These are phyloP conservation scores for Colletotrichum abscissum DNA, from an alignment of 2,329 filamentous ascomycete species.

Conservation along the genomic window DNA sequence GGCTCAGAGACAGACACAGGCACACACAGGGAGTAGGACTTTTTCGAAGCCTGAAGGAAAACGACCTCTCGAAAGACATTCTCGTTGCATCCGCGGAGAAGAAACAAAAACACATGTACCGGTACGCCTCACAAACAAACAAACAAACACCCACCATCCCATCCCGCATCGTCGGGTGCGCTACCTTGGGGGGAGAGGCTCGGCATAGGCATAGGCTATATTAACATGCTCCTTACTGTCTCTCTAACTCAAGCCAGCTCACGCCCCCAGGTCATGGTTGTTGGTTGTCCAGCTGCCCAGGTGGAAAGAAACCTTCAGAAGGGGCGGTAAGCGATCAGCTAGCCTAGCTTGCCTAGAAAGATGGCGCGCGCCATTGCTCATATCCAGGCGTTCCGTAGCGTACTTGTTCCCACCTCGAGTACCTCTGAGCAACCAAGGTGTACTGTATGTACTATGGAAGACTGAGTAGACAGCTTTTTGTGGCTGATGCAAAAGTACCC, in stretches of 20 bases:
- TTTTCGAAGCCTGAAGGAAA: neutral
- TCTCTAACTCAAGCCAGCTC: neutral
- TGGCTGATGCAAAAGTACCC: slow-evolving; percentile 29
- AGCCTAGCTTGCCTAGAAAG: neutral
- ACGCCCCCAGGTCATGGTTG: neutral
- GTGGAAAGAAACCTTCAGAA: neutral
- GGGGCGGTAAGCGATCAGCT: slow-evolving; percentile 25
- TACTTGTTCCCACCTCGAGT: neutral
- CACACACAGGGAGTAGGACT: neutral
- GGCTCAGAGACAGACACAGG: neutral
- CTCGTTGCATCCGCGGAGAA: neutral
- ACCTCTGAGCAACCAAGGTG: neutral
- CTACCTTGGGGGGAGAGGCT: slow-evolving; percentile 6
- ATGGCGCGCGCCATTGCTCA: slow-evolving; percentile 8
- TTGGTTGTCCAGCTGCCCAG: too few relatives aligned
- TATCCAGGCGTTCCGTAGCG: neutral
- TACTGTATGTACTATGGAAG: neutral
- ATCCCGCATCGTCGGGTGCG: neutral
- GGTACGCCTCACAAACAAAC: neutral
- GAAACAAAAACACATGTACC: neutral
- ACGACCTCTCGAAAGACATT: neutral
- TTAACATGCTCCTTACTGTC: neutral
- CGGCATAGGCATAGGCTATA: slow-evolving; percentile 4
- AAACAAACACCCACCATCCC: neutral
- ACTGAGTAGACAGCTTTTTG: neutral